These are phyloP conservation scores for Gossypium herbaceum DNA, from an alignment of 345 rosid species.

Conservation along the genomic window DNA sequence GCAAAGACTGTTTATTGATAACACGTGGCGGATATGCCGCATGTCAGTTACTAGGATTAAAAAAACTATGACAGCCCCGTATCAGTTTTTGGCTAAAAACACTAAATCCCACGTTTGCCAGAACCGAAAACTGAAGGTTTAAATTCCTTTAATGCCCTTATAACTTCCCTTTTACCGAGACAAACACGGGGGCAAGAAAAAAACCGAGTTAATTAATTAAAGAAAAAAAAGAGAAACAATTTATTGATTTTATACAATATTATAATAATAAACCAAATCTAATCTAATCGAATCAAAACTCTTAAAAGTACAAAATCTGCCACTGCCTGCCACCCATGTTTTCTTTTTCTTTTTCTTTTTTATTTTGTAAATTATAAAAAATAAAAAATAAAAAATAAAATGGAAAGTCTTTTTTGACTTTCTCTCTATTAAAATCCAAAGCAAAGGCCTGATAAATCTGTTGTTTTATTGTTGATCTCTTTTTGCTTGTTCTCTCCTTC, in stretches of 20 bases:
- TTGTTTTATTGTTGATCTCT: conserved; percentile 10
- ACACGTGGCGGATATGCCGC: conserved; percentile 27
- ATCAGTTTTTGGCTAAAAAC: not conserved
- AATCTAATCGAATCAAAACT: not conserved
- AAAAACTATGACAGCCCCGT: conserved; percentile 9
- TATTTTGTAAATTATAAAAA: conserved; percentile 11
- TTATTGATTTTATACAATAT: not conserved
- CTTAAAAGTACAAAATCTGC: conserved; percentile 19
- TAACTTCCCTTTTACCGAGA: not conserved
- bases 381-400: conserved; percentile 13
- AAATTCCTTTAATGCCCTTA: conserved; percentile 11
- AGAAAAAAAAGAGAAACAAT: not conserved
- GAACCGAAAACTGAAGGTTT: not conserved
- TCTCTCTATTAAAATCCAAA: conserved; percentile 22
- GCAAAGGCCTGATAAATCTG: conserved; percentile 27
- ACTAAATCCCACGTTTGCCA: conserved; percentile 11
- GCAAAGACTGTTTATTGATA: not conserved
- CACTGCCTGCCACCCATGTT: conserved; percentile 13
- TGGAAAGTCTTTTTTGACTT: conserved; percentile 32
- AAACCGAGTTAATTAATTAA: not conserved
- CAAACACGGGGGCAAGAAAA: not conserved
- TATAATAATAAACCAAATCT: conserved; percentile 10
- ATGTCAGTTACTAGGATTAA: conserved; percentile 13
- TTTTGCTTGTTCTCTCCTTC: conserved; percentile 9
- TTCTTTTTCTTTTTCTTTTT: not conserved